Evolutionary conservation across 2,329 filamentous ascomycete species (phyloP), one percentile per base, ranked within the genome.

Genomic region (Fonsecaea monophora): DNA sequence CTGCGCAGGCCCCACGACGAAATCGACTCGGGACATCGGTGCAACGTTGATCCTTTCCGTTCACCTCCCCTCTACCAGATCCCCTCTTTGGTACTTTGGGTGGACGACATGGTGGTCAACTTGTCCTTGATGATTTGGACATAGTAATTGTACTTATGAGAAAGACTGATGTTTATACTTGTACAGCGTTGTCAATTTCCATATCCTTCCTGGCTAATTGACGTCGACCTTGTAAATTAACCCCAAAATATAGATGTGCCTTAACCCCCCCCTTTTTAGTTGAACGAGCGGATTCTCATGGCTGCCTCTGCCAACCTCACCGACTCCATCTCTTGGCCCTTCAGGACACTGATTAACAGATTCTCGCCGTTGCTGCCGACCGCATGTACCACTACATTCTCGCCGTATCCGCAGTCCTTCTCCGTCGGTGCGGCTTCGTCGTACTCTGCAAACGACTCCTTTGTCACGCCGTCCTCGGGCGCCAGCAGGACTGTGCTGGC

Each of bases 341-440:
- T 70, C 15, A 76, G 61, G 3, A 76, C 73, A 66, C 70, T 74
- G 48, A 76, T 70, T 21, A 75, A 53, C 40, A 72, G 70, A 40
- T 76, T 76, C 53, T 73, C 72, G 32, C 75, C 73, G 42, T 73
- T 70, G 0, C 71, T 53, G 1, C 72, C 68, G 1, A 73, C 68
- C 2, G 75, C 75, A 70, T 75, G 75, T 35, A 76, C 74, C 25
- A 76, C 37, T 9, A 76, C 75, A 71, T 76, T 76, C 55, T 75
- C 74, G 1, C 75, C 74, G 67, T 71, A 76, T 18, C 74, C 75
- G 37, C 74, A 76, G 40, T 76, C 74, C 9, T 58, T 71, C 38
- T 75, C 73, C 10, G 64, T 58, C 6, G 67, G 65, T 2, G 32
- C 73, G 0, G 74, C 74, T 62, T 76, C 73, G 18, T 72, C 71